Base-by-base conservation (phyloP, 148 eudicot genomes). In the Heliosperma pusillum region DNA sequence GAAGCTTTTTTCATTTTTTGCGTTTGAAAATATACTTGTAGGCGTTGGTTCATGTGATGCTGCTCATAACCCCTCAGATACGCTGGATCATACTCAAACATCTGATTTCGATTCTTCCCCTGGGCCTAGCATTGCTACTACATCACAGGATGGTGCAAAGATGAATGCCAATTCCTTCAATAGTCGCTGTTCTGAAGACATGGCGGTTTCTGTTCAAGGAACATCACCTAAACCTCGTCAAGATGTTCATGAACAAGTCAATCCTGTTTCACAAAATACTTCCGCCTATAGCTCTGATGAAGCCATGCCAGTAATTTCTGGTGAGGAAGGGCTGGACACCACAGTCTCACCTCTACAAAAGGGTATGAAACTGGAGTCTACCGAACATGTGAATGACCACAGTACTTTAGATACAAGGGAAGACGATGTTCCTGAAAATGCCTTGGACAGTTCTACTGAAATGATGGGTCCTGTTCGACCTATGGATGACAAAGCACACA, bases 81-180 rank as follows among this genome's bases (percentile, higher is more conserved):
- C 42, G 42, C 42, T 36, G 42, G 86, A 71, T 74, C 55, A 72
- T 33, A 52, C 60, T 52, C 74, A 73, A 72, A 75, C 80, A 64
- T 74, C 80, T 79, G 86, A 85, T 64, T 42, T 55, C 2, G 81
- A 76, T 72, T 83, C 87, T 57, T 76, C 87, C 78, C 25, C 73
- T 52, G 81, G 73, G 71, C 78, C 77, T 10, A 36, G 24, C 69
- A 30, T 12, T 77, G 87, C 75, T 30, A 75, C 65, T 69, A 70
- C 71, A 60, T 76, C 42, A 33, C 59, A 66, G 75, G 73, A 80
- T 40, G 58, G 63, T 26, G 79, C 56, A 20, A 77, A 74, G 59
- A 61, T 42, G 24, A 73, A 61, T 40, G 87, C 80, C 17, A 84
- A 77, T 60, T 77, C 78, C 62, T 74, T 52, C 72, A 17, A 45